Evolutionary conservation across 805 yeast genomes (phyloP), one percentile per base, ranked within the genome.

Genomic region (Wickerhamia fluorescens): DNA sequence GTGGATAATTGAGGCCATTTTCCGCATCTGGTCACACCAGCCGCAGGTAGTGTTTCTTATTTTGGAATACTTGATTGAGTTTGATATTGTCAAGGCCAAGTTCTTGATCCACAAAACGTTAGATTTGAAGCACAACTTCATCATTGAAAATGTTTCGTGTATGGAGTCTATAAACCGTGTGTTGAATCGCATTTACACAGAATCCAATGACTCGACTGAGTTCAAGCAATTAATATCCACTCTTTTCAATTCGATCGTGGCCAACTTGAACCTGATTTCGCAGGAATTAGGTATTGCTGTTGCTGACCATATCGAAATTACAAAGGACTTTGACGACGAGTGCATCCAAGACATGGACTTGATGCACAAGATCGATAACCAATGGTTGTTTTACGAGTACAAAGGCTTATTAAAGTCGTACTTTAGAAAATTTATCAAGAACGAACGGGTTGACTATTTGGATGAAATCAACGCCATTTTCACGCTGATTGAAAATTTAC

Each of bases 31-130:
- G 70, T 38, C 53, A 18, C 65, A 61, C 38, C 68, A 61, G 38
- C 69, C 70, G 1, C 70, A 63, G 37, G 66, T 61, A 20, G 53
- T 59, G 8, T 63, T 63, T 34, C 51, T 63, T 38, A 58, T 60
- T 16, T 48, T 63, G 37, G 69, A 62, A 30, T 61, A 54, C 36
- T 56, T 63, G 43, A 56, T 61, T 27, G 68, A 62, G 33, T 57
- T 53, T 37, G 49, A 40, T 22, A 47, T 63, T n/a, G 40, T 63
- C 36, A 38, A 49, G 28, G 47, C 61, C 3, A 43, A 45, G 19
- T 35, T 37, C 27, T 44, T 63, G 27, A 38, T 62, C 13, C 40
- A 37, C 19, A 45, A 51, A 33, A 46, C 51, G 11, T 45, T 61
- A 11, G 45, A 45, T 10, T 30, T 47, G 23, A 42, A 45, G 8